phyloP scores from a whole-genome alignment of 2,329 filamentous ascomycete species.

The Colletotrichum limetticola region DNA sequence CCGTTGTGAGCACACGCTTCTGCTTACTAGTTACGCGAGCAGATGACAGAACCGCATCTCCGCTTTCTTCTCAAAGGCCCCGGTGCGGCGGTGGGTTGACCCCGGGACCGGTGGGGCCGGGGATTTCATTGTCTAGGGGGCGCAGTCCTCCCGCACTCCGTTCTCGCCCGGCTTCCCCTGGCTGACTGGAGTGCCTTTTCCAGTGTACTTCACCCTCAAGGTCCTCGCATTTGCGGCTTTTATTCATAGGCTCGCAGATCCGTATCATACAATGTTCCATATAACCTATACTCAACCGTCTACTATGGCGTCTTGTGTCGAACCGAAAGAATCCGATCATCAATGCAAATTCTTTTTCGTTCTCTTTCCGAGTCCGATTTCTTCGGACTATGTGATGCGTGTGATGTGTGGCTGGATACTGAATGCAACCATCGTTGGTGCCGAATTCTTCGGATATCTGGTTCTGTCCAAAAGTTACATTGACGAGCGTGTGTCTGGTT shows the following conservation, averaged over 20 bases:
- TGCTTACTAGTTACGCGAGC: background rate
- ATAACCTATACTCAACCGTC: background rate
- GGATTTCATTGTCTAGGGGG: background rate
- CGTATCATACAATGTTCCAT: slow-evolving; percentile 1
- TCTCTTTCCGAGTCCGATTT: background rate
- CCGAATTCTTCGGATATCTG: background rate
- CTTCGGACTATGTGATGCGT: background rate
- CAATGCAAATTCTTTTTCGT: too few species aligned
- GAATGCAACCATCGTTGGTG: too few species aligned
- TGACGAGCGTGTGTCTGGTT: background rate
- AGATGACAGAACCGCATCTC: background rate
- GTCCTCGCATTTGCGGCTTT: background rate
- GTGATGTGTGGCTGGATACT: too few species aligned
- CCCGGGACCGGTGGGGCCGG: background rate
- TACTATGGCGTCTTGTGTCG: background rate
- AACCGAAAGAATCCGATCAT: background rate
- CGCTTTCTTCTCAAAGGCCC: too few species aligned
- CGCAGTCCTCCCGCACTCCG: background rate
- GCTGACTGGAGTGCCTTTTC: background rate
- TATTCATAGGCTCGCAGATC: background rate
- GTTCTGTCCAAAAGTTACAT: background rate
- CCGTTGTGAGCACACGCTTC: background rate
- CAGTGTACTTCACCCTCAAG: background rate
- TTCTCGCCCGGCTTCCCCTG: background rate
- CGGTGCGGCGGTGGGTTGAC: background rate